Conservation (phyloP, 495 filamentous ascomycete genomes). For the Monascus purpureus region DNA sequence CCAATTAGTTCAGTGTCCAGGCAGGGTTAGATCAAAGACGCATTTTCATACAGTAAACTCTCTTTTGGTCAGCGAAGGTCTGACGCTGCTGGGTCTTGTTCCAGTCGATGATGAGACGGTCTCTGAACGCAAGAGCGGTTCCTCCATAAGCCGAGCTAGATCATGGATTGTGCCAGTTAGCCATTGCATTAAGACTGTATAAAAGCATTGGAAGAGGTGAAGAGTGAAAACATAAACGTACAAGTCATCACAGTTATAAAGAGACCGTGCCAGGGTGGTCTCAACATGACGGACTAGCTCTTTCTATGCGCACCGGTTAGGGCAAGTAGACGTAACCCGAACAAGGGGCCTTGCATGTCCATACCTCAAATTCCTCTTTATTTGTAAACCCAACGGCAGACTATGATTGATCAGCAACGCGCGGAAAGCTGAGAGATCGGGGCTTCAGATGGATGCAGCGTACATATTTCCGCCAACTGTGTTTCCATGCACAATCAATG, state of each 20-base stretch:
- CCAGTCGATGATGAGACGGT: slow-evolving; percentile 89
- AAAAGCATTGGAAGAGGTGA: too few species aligned
- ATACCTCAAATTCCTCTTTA: slow-evolving; percentile 59
- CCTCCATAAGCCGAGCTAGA: slow-evolving; percentile 75
- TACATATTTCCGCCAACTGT: slow-evolving; percentile 71
- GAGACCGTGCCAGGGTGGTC: slow-evolving; percentile 85
- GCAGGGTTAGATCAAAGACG: neutral
- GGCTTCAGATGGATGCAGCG: slow-evolving; percentile 6
- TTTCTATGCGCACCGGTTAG: slow-evolving; percentile 25
- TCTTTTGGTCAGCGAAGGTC: slow-evolving; percentile 78
- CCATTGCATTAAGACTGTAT: too few species aligned
- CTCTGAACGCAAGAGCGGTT: slow-evolving; percentile 78
- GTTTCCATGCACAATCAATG: neutral
- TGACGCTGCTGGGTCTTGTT: slow-evolving; percentile 95
- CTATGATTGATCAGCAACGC: slow-evolving; percentile 15
- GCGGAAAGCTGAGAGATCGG: neutral
- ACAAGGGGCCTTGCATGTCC: too few species aligned
- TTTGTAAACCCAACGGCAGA: slow-evolving; percentile 55
- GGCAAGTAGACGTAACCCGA: neutral
- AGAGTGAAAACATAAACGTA: slow-evolving; percentile 15
- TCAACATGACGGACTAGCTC: slow-evolving; percentile 90
- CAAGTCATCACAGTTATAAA: slow-evolving; percentile 96
- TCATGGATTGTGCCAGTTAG: too few species aligned
- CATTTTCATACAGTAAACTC: slow-evolving; percentile 60
- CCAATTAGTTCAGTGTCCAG: neutral